phyloP scores from a whole-genome alignment of 2,329 filamentous ascomycete species.

The Colletotrichum echinochloae region DNA sequence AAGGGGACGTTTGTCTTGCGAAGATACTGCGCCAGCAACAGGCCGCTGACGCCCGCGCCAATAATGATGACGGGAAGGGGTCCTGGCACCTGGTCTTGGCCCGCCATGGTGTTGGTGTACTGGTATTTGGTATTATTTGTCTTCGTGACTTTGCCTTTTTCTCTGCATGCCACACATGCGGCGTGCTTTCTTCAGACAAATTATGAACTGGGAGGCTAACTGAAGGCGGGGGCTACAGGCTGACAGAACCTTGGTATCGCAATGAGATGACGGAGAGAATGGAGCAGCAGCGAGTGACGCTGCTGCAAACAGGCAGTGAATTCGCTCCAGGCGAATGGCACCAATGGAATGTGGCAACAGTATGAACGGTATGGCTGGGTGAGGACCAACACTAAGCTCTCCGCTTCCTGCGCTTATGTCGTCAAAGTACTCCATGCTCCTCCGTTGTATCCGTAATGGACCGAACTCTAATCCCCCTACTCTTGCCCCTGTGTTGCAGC shows the following conservation, averaged over 20 bases:
- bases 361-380: not conserved
- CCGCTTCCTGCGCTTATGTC: not conserved
- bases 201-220: not conserved
- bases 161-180: not conserved
- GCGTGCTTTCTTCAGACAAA: not conserved
- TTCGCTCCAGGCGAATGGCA: not conserved
- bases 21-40: conserved; percentile 53
- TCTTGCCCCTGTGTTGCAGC: not conserved
- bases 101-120: conserved; percentile 10
- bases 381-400: no score
- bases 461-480: conserved; percentile 36
- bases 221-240: not conserved
- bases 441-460: no score
- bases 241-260: conserved; percentile 1
- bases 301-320: not conserved
- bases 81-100: conserved; percentile 5
- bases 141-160: not conserved
- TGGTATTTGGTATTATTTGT: conserved; percentile 1
- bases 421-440: conserved; percentile 13
- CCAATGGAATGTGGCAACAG: conserved; percentile 16
- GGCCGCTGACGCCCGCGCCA: conserved; percentile 53
- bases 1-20: conserved; percentile 53
- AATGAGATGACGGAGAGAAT: not conserved
- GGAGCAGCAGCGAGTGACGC: not conserved
- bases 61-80: conserved; percentile 50